These are phyloP conservation scores for Urostyla sp. DNA, from an alignment of 73 alveolate genomes.

Conservation along the genomic window DNA sequence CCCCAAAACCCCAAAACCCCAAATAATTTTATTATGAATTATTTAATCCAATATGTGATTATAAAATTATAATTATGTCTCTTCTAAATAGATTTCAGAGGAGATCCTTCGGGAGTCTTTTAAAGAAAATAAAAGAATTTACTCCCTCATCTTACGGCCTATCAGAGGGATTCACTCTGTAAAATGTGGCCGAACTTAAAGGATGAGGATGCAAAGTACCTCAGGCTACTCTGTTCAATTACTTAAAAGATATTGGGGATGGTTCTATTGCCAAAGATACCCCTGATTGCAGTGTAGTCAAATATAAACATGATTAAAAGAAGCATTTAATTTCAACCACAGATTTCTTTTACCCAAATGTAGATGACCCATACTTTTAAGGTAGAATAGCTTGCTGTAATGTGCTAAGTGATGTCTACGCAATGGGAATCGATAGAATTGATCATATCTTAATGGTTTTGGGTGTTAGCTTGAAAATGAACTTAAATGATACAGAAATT, in stretches of 20 bases:
- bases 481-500: conserved; percentile 75
- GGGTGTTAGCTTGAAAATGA: conserved; percentile 86
- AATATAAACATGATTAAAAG: conserved; percentile 71
- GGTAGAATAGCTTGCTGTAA: conserved; percentile 98
- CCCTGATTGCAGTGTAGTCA: conserved; percentile 92
- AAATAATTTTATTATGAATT: too few relatives aligned
- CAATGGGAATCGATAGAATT: conserved; percentile 95
- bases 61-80: background rate
- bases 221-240: conserved; percentile 75
- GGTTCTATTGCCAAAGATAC: conserved; percentile 89
- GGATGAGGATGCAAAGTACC: conserved; percentile 98
- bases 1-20: too few relatives aligned
- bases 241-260: conserved; percentile 77
- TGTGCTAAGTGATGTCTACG: conserved; percentile 97
- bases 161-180: conserved; percentile 79
- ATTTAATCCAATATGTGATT: background rate
- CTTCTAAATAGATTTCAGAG: conserved; percentile 20
- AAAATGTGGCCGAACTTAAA: conserved; percentile 79
- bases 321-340: conserved; percentile 88
- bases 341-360: conserved; percentile 98
- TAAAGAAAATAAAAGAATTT: conserved; percentile 19
- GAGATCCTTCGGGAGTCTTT: conserved; percentile 46
- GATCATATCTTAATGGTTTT: conserved; percentile 94
- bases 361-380: conserved; percentile 96
- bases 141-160: conserved; percentile 73